A percentile compares a stretch with the other conserved stretches of the same genome.
phyloP scores from a whole-genome alignment of 2,329 filamentous ascomycete species.

The Ophiostoma sp. region DNA sequence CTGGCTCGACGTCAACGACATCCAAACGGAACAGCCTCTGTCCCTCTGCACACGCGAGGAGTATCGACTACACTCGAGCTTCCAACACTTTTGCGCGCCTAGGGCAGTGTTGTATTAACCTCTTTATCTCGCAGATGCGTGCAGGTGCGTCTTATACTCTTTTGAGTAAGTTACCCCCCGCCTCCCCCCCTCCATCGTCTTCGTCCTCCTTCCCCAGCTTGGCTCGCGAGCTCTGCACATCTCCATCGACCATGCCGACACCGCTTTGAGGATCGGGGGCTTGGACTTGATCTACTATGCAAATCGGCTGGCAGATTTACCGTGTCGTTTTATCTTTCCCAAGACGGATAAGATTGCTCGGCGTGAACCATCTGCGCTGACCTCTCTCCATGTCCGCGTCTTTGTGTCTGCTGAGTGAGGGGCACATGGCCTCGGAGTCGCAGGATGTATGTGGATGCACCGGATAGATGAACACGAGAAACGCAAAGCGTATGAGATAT shows the following conservation, averaged over 20 bases:
- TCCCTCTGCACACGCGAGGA: not conserved
- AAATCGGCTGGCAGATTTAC: not conserved
- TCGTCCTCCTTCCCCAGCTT: not conserved
- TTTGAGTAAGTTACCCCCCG: slow-evolving; percentile 14
- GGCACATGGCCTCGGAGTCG: not conserved
- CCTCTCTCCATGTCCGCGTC: not conserved
- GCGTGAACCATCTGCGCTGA: not conserved
- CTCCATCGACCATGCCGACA: not conserved
- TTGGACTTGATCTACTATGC: not conserved
- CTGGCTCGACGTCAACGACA: slow-evolving; percentile 15
- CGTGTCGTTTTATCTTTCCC: slow-evolving; percentile 10
- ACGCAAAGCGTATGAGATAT: not conserved
- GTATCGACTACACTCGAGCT: not conserved
- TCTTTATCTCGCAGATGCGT: slow-evolving; percentile 12
- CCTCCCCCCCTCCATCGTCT: not conserved
- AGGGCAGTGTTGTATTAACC: not conserved
- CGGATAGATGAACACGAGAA: not conserved
- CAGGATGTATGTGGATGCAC: slow-evolving; percentile 8
- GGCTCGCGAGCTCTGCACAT: not conserved
- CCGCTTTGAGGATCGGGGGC: not conserved
- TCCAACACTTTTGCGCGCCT: not conserved
- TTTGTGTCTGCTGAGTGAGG: slow-evolving; percentile 9
- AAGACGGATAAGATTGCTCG: slow-evolving; percentile 1
- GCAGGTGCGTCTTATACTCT: slow-evolving; percentile 17
- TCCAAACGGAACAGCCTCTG: slow-evolving; percentile 5